Evolutionary conservation across 345 rosid species (phyloP).

Genomic region (Eucalyptus pauciflora): DNA sequence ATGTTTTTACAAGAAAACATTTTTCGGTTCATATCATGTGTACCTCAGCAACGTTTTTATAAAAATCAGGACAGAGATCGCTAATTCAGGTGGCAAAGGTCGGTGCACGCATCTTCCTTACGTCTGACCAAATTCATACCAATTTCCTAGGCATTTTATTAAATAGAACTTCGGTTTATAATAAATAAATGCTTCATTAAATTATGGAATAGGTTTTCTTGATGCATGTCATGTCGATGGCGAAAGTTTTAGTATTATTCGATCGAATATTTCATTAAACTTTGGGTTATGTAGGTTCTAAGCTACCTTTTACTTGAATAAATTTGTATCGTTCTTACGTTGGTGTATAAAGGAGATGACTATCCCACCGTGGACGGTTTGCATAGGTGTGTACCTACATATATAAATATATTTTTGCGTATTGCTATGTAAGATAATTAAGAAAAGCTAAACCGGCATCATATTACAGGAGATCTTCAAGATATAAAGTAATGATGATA

Average conservation of each 20-base stretch:
- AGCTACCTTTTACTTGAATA: neutral
- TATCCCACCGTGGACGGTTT: neutral
- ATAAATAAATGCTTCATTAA: neutral
- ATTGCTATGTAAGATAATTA: neutral
- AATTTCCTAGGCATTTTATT: neutral
- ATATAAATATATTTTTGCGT: neutral
- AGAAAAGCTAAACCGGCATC: neutral
- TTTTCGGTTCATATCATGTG: neutral
- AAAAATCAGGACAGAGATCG: neutral
- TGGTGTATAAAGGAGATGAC: neutral
- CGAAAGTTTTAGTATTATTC: neutral
- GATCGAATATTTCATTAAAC: neutral
- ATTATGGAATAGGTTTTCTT: neutral
- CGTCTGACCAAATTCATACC: neutral
- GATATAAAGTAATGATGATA: neutral
- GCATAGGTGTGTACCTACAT: neutral
- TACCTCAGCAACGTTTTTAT: neutral
- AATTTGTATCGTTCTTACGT: neutral
- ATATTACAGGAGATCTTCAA: neutral
- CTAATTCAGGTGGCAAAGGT: neutral
- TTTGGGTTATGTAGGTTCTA: neutral
- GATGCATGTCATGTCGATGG: neutral
- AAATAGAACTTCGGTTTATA: neutral
- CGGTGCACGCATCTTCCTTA: neutral
- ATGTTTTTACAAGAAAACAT: neutral